Evolutionary conservation across 1,284 basidiomycete genomes (phyloP).

Genomic region (Sporisorium sorghi): DNA sequence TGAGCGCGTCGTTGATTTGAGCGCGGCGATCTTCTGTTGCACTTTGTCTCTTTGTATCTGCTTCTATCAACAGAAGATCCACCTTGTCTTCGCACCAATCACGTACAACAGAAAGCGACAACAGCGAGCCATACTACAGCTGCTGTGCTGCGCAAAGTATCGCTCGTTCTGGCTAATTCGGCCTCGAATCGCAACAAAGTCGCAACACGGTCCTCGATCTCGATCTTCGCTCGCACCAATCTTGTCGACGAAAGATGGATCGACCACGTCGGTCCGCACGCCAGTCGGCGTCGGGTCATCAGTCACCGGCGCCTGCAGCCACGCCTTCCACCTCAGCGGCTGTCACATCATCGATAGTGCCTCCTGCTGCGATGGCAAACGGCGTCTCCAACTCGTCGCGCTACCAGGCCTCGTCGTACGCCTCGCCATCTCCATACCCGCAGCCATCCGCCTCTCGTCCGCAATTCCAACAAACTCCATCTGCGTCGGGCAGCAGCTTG

Average conservation of each 20-base stretch:
- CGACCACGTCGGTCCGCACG: constrained; percentile 48
- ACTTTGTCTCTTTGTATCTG: not conserved
- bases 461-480: constrained; percentile 21
- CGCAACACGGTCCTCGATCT: not conserved
- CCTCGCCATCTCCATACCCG: constrained; percentile 18
- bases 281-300: constrained; percentile 37
- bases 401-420: constrained; percentile 28
- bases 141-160: not conserved
- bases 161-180: not conserved
- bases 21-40: constrained; percentile 1
- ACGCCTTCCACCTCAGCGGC: constrained; percentile 15
- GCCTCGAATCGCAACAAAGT: not conserved
- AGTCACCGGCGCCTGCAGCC: constrained; percentile 28
- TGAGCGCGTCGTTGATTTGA: not conserved
- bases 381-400: constrained; percentile 27
- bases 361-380: constrained; percentile 33
- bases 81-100: not conserved
- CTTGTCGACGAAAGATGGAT: constrained; percentile 25
- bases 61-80: not conserved
- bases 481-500: constrained; percentile 25
- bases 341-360: constrained; percentile 10
- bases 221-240: not conserved
- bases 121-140: not conserved
- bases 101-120: not conserved
- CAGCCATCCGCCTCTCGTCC: constrained; percentile 10